phyloP scores from a whole-genome alignment of 2,329 filamentous ascomycete species.

The Aureobasidium uvarum region DNA sequence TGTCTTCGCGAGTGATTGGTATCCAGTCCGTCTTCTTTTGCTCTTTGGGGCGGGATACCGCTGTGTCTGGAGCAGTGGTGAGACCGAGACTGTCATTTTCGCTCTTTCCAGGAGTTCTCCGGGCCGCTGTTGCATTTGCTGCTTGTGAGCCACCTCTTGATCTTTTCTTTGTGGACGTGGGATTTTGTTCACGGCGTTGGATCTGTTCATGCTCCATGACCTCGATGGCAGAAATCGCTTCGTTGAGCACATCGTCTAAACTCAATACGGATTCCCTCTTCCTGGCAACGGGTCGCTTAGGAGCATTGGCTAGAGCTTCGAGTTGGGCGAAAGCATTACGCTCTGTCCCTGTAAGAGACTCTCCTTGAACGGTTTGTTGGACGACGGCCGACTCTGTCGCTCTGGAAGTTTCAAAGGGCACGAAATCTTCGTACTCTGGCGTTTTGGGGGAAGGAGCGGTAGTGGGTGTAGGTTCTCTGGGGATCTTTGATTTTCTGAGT shows the following conservation, averaged over 20 bases:
- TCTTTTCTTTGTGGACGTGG: neutral
- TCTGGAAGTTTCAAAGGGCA: conserved; percentile 3
- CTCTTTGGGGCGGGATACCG: neutral
- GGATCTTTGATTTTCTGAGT: neutral
- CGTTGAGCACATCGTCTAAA: conserved; percentile 23
- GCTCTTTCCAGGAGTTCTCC: neutral
- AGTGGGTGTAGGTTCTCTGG: neutral
- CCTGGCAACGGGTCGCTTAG: neutral
- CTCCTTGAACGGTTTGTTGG: neutral
- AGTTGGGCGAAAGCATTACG: conserved; percentile 16
- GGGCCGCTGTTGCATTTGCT: neutral
- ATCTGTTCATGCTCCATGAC: neutral
- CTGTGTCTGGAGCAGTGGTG: neutral
- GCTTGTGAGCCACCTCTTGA: neutral
- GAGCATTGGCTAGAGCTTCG: neutral
- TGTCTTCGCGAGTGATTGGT: neutral
- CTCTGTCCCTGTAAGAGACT: conserved; percentile 7
- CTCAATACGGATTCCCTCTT: neutral
- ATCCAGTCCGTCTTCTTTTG: neutral
- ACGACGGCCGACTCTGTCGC: neutral
- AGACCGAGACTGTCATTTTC: neutral
- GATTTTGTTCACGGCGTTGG: neutral
- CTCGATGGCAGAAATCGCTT: conserved; percentile 9
- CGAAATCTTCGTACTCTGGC: neutral
- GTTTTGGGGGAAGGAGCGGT: neutral